Evolutionary conservation across 768 basidiomycete genomes (phyloP), one percentile per base, ranked within the genome.

Genomic region (Podaxis mareebaensis): DNA sequence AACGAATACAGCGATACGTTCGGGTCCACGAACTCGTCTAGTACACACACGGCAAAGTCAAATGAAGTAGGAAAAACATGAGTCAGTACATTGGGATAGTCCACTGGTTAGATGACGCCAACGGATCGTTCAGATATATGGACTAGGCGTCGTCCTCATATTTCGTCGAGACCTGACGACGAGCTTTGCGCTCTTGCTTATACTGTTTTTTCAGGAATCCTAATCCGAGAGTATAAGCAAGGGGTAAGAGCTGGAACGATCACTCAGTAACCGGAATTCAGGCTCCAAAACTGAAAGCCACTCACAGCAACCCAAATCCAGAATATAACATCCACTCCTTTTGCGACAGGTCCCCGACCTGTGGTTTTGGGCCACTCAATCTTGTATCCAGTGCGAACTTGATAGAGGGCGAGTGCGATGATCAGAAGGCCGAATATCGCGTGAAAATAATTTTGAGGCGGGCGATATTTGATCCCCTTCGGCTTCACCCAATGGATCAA

Each of bases 371-470:
- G 74, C 86, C 86, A 89, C 69, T 88, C 85, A 6, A 59, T 53
- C 33, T 74, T 71, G 69, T 76, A 84, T 2, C 84, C 85, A 17
- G 72, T 73, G 52, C 78, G 73, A 15, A 83, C 82, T 70, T 86
- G 83, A 65, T 79, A 84, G 51, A 83, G 73, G 26, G 83, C 77
- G 10, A 85, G 72, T 6, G 69, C 81, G 58, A 88, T 79, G 54
- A 83, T 79, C 10, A 76, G 53, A 33, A 88, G 67, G 0, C 87
- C 88, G 0, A 87, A 60, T 13, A 84, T 62, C 12, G 83, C 86
- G 67, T 89, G 87, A 28, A 81, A 33, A 69, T 85, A 88, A 68
- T 89, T 87, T 65, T 81, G 86, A 51, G 77, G 70, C 7, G 81
- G 86, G 30, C 82, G 81, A 30, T 73, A 66, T 0, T 65, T 66